A percentile compares a stretch with the other conserved stretches of the same genome.
These are phyloP conservation scores for Wickerhamiella australiensis DNA, from an alignment of 805 yeast genomes.

Conservation along the genomic window DNA sequence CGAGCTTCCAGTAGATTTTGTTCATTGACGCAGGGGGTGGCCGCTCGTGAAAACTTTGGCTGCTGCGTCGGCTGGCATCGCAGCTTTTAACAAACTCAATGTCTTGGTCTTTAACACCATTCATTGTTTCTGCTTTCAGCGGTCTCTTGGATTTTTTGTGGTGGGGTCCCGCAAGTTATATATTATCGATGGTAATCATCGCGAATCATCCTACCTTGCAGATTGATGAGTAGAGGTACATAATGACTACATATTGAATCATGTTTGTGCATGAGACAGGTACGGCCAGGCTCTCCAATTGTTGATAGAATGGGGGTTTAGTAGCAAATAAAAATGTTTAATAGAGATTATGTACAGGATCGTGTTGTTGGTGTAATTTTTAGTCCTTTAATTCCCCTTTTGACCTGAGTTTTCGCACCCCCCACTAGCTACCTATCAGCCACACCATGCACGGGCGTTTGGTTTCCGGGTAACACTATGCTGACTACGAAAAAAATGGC, in stretches of 20 bases:
- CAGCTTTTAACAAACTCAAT: slow-evolving; percentile 8
- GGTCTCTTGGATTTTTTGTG: neutral
- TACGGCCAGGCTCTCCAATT: neutral
- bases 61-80: slow-evolving; percentile 5
- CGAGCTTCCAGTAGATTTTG: slow-evolving; percentile 43
- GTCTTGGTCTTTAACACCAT: neutral
- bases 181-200: neutral
- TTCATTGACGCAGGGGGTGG: slow-evolving; percentile 17
- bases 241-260: neutral
- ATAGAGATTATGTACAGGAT: too few species aligned
- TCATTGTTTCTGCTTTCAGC: too few species aligned
- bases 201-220: slow-evolving; percentile 3
- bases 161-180: neutral
- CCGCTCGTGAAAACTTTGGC: neutral
- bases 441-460: neutral
- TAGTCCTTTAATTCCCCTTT: too few species aligned
- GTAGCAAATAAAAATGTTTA: neutral
- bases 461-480: neutral
- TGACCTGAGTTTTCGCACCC: too few species aligned
- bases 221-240: neutral
- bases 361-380: too few species aligned
- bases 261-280: neutral
- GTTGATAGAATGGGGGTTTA: neutral
- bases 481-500: neutral
- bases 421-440: too few species aligned